Evolutionary conservation across 495 filamentous ascomycete genomes (phyloP).

Genomic region (Podospora bellae-mahoneyi): DNA sequence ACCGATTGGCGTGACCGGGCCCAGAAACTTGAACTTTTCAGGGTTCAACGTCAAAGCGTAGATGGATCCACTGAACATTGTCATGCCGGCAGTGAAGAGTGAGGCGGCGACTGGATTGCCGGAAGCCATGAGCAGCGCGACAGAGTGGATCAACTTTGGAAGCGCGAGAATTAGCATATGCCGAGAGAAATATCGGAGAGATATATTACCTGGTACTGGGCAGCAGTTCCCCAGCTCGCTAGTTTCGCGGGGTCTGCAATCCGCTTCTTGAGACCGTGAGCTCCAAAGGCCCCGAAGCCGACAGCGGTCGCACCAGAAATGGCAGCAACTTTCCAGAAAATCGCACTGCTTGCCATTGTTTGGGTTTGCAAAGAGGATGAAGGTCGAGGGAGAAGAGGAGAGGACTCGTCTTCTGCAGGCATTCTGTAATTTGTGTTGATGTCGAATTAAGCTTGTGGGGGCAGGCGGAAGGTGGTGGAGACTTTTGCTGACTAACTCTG

Average conservation of each 20-base stretch:
- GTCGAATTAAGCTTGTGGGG: too few relatives aligned
- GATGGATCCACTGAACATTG: conserved; percentile 58
- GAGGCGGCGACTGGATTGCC: conserved; percentile 37
- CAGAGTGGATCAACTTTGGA: conserved; percentile 55
- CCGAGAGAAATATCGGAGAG: too few relatives aligned
- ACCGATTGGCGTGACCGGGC: conserved; percentile 59
- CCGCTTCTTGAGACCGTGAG: conserved; percentile 57
- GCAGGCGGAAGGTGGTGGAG: too few relatives aligned
- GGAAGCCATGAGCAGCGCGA: conserved; percentile 49
- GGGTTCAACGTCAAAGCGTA: conserved; percentile 58
- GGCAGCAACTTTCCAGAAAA: conserved; percentile 58
- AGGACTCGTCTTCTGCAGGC: too few relatives aligned
- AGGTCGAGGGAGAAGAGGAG: too few relatives aligned
- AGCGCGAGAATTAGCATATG: too few relatives aligned
- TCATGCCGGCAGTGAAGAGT: conserved; percentile 49
- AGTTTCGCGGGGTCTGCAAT: conserved; percentile 53
- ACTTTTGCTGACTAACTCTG: too few relatives aligned
- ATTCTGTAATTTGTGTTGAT: too few relatives aligned
- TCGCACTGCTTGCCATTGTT: too few relatives aligned
- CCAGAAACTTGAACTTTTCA: conserved; percentile 51
- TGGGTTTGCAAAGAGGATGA: too few relatives aligned
- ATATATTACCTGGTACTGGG: conserved; percentile 55
- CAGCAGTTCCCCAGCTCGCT: conserved; percentile 55
- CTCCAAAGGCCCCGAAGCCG: conserved; percentile 60
- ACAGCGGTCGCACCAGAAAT: conserved; percentile 58